Percentiles rank a stretch among this genome's conserved stretches.
Conservation (phyloP, 2,329 filamentous ascomycete genomes). For the Cladosporium sp. region DNA sequence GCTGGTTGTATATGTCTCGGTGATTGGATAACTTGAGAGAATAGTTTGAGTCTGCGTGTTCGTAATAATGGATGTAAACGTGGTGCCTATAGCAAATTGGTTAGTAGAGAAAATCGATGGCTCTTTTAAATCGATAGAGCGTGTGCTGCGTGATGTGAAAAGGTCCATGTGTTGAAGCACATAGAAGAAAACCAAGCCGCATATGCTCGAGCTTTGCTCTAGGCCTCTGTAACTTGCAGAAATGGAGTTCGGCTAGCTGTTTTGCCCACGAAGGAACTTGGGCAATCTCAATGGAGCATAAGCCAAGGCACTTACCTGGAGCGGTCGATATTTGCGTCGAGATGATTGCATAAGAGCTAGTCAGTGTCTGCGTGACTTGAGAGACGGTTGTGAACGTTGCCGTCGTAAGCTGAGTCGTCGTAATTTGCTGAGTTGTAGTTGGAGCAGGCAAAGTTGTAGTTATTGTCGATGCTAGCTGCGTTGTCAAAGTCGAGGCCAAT, state of each 20-base stretch:
- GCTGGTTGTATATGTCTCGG: conserved; percentile 1
- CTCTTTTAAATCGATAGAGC: too few species aligned
- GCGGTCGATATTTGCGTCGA: background rate
- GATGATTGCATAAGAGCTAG: conserved; percentile 5
- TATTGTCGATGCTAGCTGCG: background rate
- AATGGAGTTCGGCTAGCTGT: too few species aligned
- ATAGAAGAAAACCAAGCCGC: too few species aligned
- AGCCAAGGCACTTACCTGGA: conserved; percentile 4
- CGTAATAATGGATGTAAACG: background rate
- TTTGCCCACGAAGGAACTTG: too few species aligned
- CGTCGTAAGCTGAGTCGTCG: background rate
- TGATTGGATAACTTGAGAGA: conserved; percentile 1
- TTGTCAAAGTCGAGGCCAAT: background rate
- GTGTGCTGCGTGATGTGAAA: too few species aligned
- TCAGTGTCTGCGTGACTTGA: conserved; percentile 2
- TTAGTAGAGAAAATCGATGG: too few species aligned
- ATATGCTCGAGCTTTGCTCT: too few species aligned
- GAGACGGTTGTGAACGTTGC: conserved; percentile 7
- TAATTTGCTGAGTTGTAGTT: conserved; percentile 1
- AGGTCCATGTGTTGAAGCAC: too few species aligned
- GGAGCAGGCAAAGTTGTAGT: background rate
- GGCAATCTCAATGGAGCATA: too few species aligned
- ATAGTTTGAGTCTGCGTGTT: background rate
- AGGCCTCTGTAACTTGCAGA: too few species aligned
- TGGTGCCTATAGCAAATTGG: background rate